Evolutionary conservation across 225 moss, liverwort and hornwort species (phyloP).

Genomic region (Physcomitrellopsis africana): DNA sequence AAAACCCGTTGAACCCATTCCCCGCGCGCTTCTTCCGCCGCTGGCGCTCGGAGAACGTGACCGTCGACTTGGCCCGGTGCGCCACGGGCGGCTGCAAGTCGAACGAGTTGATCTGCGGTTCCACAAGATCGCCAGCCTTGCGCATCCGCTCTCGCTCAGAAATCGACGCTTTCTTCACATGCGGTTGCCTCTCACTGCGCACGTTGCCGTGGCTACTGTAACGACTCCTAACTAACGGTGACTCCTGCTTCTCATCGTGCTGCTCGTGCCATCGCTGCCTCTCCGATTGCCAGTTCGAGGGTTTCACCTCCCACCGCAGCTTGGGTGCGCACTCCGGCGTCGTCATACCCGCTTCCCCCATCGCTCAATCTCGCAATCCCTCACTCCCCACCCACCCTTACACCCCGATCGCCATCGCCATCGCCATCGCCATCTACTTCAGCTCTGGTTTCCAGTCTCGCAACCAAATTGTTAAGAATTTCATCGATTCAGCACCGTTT

Average conservation of each 20-base stretch:
- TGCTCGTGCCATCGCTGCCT: conserved; percentile 57
- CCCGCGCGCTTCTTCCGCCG: conserved; percentile 59
- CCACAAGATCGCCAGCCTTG: conserved; percentile 58
- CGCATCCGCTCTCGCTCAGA: conserved; percentile 70
- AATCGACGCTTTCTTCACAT: conserved; percentile 25
- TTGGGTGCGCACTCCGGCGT: conserved; percentile 37
- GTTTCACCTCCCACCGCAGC: conserved; percentile 22
- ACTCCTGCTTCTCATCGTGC: conserved; percentile 34
- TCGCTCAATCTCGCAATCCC: too few relatives aligned
- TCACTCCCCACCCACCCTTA: too few relatives aligned
- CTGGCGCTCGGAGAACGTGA: conserved; percentile 83
- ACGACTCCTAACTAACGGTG: conserved; percentile 40
- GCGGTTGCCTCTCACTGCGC: conserved; percentile 30
- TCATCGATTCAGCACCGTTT: too few relatives aligned
- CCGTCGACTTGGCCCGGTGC: conserved; percentile 56
- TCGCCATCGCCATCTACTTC: too few relatives aligned
- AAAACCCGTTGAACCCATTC: conserved; percentile 25
- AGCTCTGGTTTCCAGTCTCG: too few relatives aligned
- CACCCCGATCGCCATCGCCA: too few relatives aligned
- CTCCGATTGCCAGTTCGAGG: conserved; percentile 60
- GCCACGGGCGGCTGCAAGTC: conserved; percentile 64
- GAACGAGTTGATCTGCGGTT: conserved; percentile 66
- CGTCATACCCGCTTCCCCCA: too few relatives aligned
- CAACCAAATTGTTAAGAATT: too few relatives aligned
- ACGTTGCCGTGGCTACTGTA: conserved; percentile 8